Base-by-base conservation (phyloP, 306 rosid species). In the Fagus crenata region DNA sequence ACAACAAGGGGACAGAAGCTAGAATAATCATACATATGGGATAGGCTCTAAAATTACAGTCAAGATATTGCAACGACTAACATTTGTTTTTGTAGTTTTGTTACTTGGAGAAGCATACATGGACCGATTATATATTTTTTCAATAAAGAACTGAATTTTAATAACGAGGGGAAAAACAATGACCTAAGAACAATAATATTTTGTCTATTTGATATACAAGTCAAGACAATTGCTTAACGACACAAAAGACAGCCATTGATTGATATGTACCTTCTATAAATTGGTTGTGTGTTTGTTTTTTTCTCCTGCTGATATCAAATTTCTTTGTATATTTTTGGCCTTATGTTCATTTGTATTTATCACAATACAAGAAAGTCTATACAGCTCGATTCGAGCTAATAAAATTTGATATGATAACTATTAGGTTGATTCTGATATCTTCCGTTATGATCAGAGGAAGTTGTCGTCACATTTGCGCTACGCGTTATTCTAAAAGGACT, bases 1-100 rank as follows among this genome's bases (percentile, higher is more conserved):
- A 37, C 49, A 39, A 65, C 49, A 37, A 65, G 71, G 32, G 49
- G 71, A 65, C 71, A 65, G 70, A 65, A 65, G 36, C 42, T 37
- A 65, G 70, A 33, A 32, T 61, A 9, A 33, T 37, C 46, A 35
- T 35, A 64, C 70, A 65, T 22, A 22, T 17, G 18, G 8, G 40
- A 12, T 61, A 14, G 5, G 40, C 17, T 60, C 41, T 32, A 60
- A 32, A 28, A 6, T 11, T 31, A 0, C 31, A 4, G 49, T 37
- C 70, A 37, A 17, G 70, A 36, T 37, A 39, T 17, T 65, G 28
- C 14, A 37, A 37, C 18, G 11, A 6, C 49, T 65, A 6, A 31
- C 65, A 9, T 28, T 7, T 59, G 28, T 22, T 61, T 37, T 37
- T 37, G 49, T 65, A 39, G 49, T 40, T 65, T 65, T 65, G 49